A percentile compares a stretch with the other conserved stretches of the same genome.
phyloP scores from a whole-genome alignment of 768 basidiomycete genomes.

The Leccinum variicolor region DNA sequence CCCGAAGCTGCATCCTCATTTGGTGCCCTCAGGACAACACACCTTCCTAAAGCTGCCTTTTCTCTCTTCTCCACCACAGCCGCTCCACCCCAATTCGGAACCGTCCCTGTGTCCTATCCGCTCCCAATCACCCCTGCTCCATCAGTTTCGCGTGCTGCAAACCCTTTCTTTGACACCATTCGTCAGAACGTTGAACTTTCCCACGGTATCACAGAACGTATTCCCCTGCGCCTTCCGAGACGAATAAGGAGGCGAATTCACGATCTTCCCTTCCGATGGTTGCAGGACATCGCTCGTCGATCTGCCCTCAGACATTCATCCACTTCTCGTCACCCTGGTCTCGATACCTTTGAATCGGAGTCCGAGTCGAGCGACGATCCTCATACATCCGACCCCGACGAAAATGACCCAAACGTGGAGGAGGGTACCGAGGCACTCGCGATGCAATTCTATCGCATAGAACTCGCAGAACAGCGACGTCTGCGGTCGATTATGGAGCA shows the following conservation, averaged over 20 bases:
- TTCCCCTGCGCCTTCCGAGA: slow-evolving; percentile 60
- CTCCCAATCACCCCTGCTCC: slow-evolving; percentile 19
- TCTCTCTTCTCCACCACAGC: slow-evolving; percentile 44
- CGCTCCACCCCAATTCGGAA: slow-evolving; percentile 13
- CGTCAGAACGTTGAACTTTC: slow-evolving; percentile 84
- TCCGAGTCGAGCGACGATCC: slow-evolving; percentile 36
- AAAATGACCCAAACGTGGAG: slow-evolving; percentile 44
- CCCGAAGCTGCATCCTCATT: slow-evolving; percentile 32
- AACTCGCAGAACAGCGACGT: slow-evolving; percentile 85
- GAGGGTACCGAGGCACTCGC: slow-evolving; percentile 80
- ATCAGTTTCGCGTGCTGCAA: slow-evolving; percentile 37
- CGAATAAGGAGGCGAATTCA: slow-evolving; percentile 52
- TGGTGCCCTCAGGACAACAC: slow-evolving; percentile 47
- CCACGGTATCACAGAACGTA: slow-evolving; percentile 72
- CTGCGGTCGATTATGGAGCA: slow-evolving; percentile 91
- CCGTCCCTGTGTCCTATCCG: background rate
- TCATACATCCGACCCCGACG: slow-evolving; percentile 31
- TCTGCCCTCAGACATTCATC: slow-evolving; percentile 32
- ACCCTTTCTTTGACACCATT: slow-evolving; percentile 96
- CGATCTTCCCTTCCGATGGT: slow-evolving; percentile 79
- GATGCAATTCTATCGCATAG: slow-evolving; percentile 91
- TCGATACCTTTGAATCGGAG: slow-evolving; percentile 22
- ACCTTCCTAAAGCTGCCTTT: slow-evolving; percentile 65
- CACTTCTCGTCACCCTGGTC: slow-evolving; percentile 13
- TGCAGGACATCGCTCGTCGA: slow-evolving; percentile 64